Percentiles rank a stretch among this genome's conserved stretches.
Evolutionary conservation across 2,329 filamentous ascomycete genomes (phyloP).

Genomic region (Monosporascus cannonballus): DNA sequence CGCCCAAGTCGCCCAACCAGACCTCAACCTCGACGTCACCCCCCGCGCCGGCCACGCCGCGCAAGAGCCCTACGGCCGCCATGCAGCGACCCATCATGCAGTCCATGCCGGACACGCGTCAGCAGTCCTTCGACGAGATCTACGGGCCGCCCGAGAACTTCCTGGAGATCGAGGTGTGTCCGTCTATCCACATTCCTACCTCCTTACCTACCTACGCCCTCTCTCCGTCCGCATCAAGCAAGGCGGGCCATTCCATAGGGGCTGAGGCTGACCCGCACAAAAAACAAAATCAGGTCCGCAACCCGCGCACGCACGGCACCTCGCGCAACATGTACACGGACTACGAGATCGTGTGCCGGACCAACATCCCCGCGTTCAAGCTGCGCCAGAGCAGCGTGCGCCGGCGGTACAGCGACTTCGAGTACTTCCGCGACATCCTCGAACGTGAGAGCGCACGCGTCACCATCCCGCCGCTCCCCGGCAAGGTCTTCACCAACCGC

Average conservation of each 20-base stretch:
- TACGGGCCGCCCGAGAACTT: slow-evolving; percentile 99
- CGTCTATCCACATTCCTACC: neutral
- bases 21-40: slow-evolving; percentile 2
- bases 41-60: slow-evolving; percentile 3
- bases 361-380: slow-evolving; percentile 99
- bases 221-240: slow-evolving; percentile 2
- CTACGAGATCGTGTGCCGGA: slow-evolving; percentile 96
- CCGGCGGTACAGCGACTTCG: slow-evolving; percentile 94
- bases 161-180: slow-evolving; percentile 84
- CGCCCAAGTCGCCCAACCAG: slow-evolving; percentile 17
- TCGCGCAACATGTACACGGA: slow-evolving; percentile 97
- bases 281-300: slow-evolving; percentile 62
- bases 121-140: slow-evolving; percentile 97
- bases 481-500: slow-evolving; percentile 96
- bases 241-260: neutral
- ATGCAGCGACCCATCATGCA: slow-evolving; percentile 52
- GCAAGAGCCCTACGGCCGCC: slow-evolving; percentile 24
- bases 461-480: slow-evolving; percentile 89
- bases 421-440: slow-evolving; percentile 96
- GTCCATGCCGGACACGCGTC: slow-evolving; percentile 66
- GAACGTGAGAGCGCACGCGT: slow-evolving; percentile 92
- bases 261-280: neutral
- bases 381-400: slow-evolving; percentile 82
- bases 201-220: slow-evolving; percentile 1
- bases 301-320: slow-evolving; percentile 89